Base-by-base conservation (phyloP, 257 asterid genomes). In the Solanum habrochaites region DNA sequence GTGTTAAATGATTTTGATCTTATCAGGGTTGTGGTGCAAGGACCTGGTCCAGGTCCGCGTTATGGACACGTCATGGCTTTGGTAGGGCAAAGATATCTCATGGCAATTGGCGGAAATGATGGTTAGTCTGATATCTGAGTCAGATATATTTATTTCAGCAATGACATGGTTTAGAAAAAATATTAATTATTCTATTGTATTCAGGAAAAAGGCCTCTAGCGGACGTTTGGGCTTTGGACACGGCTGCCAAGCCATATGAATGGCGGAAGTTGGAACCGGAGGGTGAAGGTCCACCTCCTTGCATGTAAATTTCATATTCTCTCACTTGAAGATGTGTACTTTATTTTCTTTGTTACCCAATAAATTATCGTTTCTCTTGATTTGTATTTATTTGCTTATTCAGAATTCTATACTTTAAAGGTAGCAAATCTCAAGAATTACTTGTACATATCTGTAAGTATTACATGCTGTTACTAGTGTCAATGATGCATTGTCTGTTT, bases 201-300 rank as follows among this genome's bases (percentile, higher is more conserved):
- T 89, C 90, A 97, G 99, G 99, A 77, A 97, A 97, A 89, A 94
- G 99, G 42, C 98, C 99, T 80, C 91, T 97, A 89, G 99, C 99
- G 88, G 99, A 97, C 89, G 99, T 97, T 3, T 97, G 99, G 99
- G 99, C 99, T 42, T 92, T 97, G 88, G 99, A 97, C 91, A 97
- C 99, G 74, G 99, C 99, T 91, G 99, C 99, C 75, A 97, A 97
- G 95, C 99, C 99, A 72, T 97, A 97, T 90, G 99, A 97, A 90
- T 97, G 99, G 99, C 92, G 99, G 89, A 97, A 97, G 91, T 88
- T 96, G 93, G 99, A 97, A 93, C 99, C 99, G 60, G 99, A 96
- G 92, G 99, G 99, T 47, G 99, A 97, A 93, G 99, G 99, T 85
- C 99, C 99, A 47, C 99, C 99, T 86, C 99, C 99, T 82, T 97